Conservation (phyloP, 192 early-diverging fungal species). For the Fimicolochytrium jonesii region DNA sequence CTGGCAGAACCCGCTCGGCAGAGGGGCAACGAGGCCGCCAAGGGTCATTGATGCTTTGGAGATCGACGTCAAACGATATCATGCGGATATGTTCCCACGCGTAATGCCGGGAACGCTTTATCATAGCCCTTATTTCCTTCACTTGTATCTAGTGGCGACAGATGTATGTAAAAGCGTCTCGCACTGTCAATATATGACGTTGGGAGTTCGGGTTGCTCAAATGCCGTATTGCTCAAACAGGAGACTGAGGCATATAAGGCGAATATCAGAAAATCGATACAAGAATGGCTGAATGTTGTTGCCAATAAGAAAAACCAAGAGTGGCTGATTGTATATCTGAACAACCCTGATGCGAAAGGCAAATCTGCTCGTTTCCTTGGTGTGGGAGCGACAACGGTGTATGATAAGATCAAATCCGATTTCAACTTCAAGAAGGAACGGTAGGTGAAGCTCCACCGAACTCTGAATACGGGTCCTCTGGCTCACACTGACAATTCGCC, state of each 20-base stretch:
- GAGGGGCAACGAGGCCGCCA: conserved; percentile 8
- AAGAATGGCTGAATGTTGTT: conserved; percentile 73
- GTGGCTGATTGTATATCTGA: conserved; percentile 72
- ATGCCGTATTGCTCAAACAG: conserved; percentile 45
- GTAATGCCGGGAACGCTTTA: conserved; percentile 29
- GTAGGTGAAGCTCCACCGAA: too few relatives aligned
- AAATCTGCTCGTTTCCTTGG: conserved; percentile 21
- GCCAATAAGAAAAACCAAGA: conserved; percentile 78
- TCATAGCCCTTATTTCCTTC: conserved; percentile 59
- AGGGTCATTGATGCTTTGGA: conserved; percentile 34
- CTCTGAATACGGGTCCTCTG: too few relatives aligned
- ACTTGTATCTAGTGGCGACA: conserved; percentile 75
- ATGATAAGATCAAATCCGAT: conserved; percentile 84
- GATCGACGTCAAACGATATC: conserved; percentile 39
- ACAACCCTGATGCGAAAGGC: conserved; percentile 20
- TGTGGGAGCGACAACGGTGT: conserved; percentile 43
- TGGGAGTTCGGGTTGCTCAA: background rate
- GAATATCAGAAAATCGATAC: conserved; percentile 61
- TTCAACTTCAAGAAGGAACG: conserved; percentile 66
- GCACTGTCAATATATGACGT: background rate
- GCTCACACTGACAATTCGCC: too few relatives aligned
- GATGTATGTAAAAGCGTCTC: conserved; percentile 51
- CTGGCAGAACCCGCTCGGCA: conserved; percentile 64
- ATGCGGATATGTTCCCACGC: conserved; percentile 45
- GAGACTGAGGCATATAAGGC: conserved; percentile 74